Conservation (phyloP, 2,329 filamentous ascomycete genomes). For the Venturia asperata region DNA sequence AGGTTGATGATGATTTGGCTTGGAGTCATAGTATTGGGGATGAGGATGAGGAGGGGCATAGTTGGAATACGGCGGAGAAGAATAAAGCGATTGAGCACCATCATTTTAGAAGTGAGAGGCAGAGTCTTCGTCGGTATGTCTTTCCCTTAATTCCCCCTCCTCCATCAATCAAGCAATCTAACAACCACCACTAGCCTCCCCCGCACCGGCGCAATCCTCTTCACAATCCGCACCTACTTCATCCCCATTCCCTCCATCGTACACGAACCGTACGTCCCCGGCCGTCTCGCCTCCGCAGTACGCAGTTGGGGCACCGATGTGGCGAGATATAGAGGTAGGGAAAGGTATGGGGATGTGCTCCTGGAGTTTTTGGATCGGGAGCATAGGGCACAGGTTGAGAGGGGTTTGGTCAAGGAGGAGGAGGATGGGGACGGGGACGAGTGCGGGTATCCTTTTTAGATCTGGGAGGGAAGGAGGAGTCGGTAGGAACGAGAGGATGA, state of each 20-base stretch:
- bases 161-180: constrained; percentile 31
- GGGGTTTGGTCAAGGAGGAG: constrained; percentile 47
- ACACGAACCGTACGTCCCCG: constrained; percentile 68
- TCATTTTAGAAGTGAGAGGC: constrained; percentile 69
- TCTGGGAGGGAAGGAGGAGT: too few species aligned
- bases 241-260: constrained; percentile 61
- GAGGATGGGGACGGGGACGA: background rate
- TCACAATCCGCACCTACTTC: constrained; percentile 78
- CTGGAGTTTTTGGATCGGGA: constrained; percentile 69
- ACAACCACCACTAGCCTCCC: constrained; percentile 40
- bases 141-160: background rate
- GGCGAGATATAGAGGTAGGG: constrained; percentile 67
- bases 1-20: constrained; percentile 69
- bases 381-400: constrained; percentile 65
- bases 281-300: constrained; percentile 67
- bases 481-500: too few species aligned
- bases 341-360: constrained; percentile 65
- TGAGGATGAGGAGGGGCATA: constrained; percentile 58
- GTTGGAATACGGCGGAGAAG: constrained; percentile 72
- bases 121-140: constrained; percentile 54
- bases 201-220: constrained; percentile 47
- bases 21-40: constrained; percentile 71
- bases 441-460: constrained; percentile 4
- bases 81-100: constrained; percentile 65
- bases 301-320: constrained; percentile 78